A percentile compares a stretch with the other conserved stretches of the same genome.
Evolutionary conservation across 2,329 filamentous ascomycete genomes (phyloP).

Genomic region (Aciculosporium take): DNA sequence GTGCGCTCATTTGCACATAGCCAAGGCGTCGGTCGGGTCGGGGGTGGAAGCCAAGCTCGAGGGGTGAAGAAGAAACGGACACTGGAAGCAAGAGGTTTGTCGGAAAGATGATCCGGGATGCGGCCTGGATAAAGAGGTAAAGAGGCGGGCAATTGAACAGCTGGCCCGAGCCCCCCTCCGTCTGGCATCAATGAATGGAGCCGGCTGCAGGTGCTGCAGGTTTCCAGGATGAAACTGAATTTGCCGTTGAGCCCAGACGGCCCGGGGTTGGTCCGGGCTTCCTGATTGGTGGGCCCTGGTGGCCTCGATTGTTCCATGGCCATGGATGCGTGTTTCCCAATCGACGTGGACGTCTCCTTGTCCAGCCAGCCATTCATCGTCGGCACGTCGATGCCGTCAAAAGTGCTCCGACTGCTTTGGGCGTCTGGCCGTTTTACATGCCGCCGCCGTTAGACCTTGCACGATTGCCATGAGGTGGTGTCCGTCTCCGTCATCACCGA

Average conservation of each 20-base stretch:
- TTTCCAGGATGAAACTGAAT: neutral
- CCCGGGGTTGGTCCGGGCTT: too few species aligned
- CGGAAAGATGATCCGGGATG: neutral
- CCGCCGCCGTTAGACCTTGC: neutral
- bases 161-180: neutral
- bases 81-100: neutral
- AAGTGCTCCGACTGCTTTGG: too few species aligned
- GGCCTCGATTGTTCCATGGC: too few species aligned
- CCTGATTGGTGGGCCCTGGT: neutral
- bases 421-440: neutral
- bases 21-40: neutral
- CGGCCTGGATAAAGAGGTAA: neutral
- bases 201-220: too few species aligned
- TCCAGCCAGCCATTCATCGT: neutral
- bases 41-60: neutral
- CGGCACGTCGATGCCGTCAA: neutral
- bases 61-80: neutral
- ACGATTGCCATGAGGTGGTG: slow-evolving; percentile 1
- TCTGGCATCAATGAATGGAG: neutral
- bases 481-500: too few species aligned
- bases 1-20: neutral
- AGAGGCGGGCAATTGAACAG: neutral
- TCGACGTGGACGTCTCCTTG: neutral
- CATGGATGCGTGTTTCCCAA: neutral
- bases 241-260: too few species aligned